Percentiles rank a stretch among this genome's conserved stretches.
phyloP scores from a whole-genome alignment of 78 protist genomes.

The Cavenderia fasciculata region DNA sequence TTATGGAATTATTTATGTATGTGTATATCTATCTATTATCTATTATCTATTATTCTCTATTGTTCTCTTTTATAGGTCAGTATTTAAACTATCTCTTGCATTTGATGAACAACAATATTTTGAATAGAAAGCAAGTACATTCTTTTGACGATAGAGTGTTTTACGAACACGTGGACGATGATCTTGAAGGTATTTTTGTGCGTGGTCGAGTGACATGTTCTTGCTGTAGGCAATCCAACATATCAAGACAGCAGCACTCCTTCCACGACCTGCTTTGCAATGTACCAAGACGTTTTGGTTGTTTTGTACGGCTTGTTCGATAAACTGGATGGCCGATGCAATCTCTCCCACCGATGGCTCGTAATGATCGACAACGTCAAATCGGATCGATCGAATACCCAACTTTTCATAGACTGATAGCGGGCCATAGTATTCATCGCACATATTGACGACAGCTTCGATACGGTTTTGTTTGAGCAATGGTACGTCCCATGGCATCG shows the following conservation, averaged over 20 bases:
- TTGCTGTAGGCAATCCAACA: slow-evolving; percentile 40
- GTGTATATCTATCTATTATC: no score
- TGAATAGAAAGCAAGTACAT: slow-evolving; percentile 33
- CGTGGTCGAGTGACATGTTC: slow-evolving; percentile 2
- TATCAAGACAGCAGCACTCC: slow-evolving; percentile 67
- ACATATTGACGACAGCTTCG: slow-evolving; percentile 40
- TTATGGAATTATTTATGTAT: no score
- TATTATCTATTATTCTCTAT: not conserved
- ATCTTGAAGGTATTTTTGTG: slow-evolving; percentile 61
- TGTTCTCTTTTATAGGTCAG: not conserved
- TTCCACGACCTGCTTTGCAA: slow-evolving; percentile 79
- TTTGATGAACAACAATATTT: slow-evolving; percentile 37
- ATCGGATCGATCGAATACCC: slow-evolving; percentile 24
- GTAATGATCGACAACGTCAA: slow-evolving; percentile 65
- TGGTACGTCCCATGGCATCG: slow-evolving; percentile 4
- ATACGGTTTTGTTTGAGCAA: not conserved
- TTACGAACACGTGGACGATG: slow-evolving; percentile 46
- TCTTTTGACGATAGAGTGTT: slow-evolving; percentile 49
- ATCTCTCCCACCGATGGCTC: slow-evolving; percentile 40
- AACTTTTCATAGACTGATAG: not conserved
- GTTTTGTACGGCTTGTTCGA: not conserved
- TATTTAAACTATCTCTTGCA: no score
- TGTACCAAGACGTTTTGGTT: slow-evolving; percentile 62
- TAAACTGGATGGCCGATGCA: slow-evolving; percentile 15
- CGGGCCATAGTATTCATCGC: slow-evolving; percentile 76